Evolutionary conservation across 148 eudicot species (phyloP).

Genomic region (Amaranthus hypochondriacus): DNA sequence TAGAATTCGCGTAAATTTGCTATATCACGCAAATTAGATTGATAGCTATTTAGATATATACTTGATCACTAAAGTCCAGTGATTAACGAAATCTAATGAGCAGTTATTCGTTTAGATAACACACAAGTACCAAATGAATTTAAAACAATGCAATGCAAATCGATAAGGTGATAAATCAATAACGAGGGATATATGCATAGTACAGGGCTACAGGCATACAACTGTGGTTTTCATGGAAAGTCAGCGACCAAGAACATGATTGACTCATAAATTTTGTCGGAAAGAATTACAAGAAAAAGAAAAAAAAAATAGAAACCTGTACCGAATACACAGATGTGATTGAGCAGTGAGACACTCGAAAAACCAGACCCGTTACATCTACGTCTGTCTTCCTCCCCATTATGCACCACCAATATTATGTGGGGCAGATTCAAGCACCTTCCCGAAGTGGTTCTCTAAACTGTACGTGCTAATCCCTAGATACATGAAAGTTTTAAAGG

Average conservation of each 20-base stretch:
- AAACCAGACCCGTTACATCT: slow-evolving; percentile 12
- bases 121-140: background rate
- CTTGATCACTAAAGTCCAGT: no score
- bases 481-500: slow-evolving; percentile 21
- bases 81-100: no score
- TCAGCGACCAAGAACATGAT: slow-evolving; percentile 12
- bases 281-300: background rate
- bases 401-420: background rate
- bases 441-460: slow-evolving; percentile 23
- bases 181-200: slow-evolving; percentile 11
- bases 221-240: background rate
- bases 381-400: background rate
- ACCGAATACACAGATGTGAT: slow-evolving; percentile 19
- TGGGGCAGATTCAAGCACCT: slow-evolving; percentile 14
- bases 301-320: slow-evolving; percentile 9
- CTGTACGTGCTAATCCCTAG: slow-evolving; percentile 29
- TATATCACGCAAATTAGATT: no score
- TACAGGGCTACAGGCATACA: background rate
- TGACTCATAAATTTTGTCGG: slow-evolving; percentile 17
- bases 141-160: background rate
- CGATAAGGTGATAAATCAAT: background rate
- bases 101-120: background rate
- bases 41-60: no score
- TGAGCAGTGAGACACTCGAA: slow-evolving; percentile 8
- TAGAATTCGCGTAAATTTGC: no score